These are phyloP conservation scores for Imleria badia DNA, from an alignment of 768 basidiomycete species.

Conservation along the genomic window DNA sequence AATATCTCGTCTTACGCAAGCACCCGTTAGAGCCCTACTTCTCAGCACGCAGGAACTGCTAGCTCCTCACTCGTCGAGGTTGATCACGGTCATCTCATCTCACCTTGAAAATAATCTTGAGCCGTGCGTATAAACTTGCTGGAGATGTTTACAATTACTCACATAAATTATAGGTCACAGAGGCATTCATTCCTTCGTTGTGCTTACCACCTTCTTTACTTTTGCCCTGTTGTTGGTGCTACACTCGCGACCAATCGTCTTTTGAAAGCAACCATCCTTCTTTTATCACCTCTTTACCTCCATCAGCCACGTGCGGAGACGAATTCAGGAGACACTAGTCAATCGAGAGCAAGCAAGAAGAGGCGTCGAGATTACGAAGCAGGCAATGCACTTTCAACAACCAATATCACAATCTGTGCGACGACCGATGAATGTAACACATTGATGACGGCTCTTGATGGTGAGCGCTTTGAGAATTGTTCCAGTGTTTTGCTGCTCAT, in stretches of 20 bases:
- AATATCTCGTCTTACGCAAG: neutral
- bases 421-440: conserved; percentile 50
- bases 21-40: neutral
- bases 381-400: conserved; percentile 63
- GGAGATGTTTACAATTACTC: conserved; percentile 2
- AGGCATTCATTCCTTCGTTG: conserved; percentile 47
- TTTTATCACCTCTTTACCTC: conserved; percentile 48
- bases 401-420: conserved; percentile 47
- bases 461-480: conserved; percentile 38
- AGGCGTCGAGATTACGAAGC: conserved; percentile 69
- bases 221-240: conserved; percentile 49
- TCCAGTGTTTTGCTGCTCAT: neutral
- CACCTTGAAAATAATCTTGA: conserved; percentile 59
- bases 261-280: conserved; percentile 50
- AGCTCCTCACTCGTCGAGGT: conserved; percentile 50
- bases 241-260: conserved; percentile 50
- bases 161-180: conserved; percentile 30
- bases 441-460: conserved; percentile 54
- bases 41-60: conserved; percentile 54
- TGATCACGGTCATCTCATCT: conserved; percentile 53
- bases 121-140: conserved; percentile 38
- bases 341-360: conserved; percentile 63
- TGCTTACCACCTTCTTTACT: conserved; percentile 41
- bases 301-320: conserved; percentile 34
- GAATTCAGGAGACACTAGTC: conserved; percentile 17